Evolutionary conservation across 768 basidiomycete genomes (phyloP).

Genomic region (Suillus alpinus): DNA sequence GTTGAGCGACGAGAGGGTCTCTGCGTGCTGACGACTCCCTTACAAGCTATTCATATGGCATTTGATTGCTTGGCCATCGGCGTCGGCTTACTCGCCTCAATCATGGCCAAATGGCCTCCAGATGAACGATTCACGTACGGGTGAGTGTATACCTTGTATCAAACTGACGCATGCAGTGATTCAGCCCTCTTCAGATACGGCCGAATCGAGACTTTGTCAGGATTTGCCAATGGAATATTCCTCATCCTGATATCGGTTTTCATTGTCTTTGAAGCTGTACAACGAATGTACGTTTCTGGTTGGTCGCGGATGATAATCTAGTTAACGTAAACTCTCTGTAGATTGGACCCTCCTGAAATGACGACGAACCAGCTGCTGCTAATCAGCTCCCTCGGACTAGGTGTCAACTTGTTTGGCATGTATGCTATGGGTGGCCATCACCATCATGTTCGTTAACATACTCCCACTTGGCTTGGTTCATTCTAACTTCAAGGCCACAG

Average conservation of each 20-base stretch:
- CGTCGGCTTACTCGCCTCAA: constrained; percentile 91
- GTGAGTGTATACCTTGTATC: constrained; percentile 37
- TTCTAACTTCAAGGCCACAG: constrained; percentile 14
- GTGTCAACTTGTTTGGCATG: constrained; percentile 97
- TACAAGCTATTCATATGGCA: constrained; percentile 95
- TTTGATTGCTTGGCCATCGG: constrained; percentile 98
- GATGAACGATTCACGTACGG: constrained; percentile 96
- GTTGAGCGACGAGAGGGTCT: constrained; percentile 18
- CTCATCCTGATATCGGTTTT: constrained; percentile 93
- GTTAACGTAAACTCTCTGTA: constrained; percentile 25
- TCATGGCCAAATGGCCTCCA: constrained; percentile 97
- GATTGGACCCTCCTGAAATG: constrained; percentile 96
- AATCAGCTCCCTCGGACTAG: constrained; percentile 85
- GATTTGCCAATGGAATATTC: constrained; percentile 97
- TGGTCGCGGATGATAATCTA: not conserved
- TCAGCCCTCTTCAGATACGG: constrained; percentile 62
- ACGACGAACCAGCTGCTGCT: constrained; percentile 89
- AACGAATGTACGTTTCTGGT: constrained; percentile 66
- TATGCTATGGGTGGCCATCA: constrained; percentile 97
- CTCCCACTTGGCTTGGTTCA: not conserved
- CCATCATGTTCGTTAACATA: constrained; percentile 55
- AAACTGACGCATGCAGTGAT: not conserved
- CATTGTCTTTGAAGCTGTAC: constrained; percentile 97
- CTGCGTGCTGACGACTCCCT: constrained; percentile 3
- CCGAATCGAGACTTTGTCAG: constrained; percentile 94